Conservation (phyloP, 2,329 filamentous ascomycete species). For the Cryphonectria naterciae region DNA sequence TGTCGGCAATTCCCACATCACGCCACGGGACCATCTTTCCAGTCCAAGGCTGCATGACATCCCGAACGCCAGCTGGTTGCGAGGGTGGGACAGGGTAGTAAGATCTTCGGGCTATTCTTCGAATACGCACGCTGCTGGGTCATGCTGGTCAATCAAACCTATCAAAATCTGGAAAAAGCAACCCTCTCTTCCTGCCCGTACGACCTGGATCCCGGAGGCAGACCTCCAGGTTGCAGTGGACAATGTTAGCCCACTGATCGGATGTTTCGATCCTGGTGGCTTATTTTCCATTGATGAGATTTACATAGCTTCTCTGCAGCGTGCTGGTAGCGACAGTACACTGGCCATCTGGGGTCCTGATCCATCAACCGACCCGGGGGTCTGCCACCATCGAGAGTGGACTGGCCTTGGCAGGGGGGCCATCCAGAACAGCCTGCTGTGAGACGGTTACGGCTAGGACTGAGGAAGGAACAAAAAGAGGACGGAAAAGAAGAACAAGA, state of each 20-base stretch:
- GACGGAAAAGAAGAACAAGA: no score
- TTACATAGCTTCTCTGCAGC: conserved; percentile 1
- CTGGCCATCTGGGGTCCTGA: background rate
- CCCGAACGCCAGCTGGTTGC: conserved; percentile 10
- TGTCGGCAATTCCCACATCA: conserved; percentile 4
- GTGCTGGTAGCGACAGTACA: background rate
- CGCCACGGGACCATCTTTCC: conserved; percentile 3
- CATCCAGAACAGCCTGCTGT: background rate
- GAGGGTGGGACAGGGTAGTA: conserved; percentile 13
- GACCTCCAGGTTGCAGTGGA: background rate
- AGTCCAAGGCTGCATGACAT: conserved; percentile 13
- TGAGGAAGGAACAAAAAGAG: background rate
- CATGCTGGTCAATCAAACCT: conserved; percentile 29
- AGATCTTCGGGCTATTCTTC: conserved; percentile 13
- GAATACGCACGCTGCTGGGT: conserved; percentile 20
- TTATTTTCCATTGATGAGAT: background rate
- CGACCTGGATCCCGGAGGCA: conserved; percentile 10
- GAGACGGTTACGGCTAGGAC: background rate
- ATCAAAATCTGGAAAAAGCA: conserved; percentile 26
- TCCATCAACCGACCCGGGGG: conserved; percentile 6
- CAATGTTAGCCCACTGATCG: background rate
- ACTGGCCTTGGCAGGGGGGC: background rate
- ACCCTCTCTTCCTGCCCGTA: conserved; percentile 18
- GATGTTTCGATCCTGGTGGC: background rate
- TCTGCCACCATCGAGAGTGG: conserved; percentile 12